A percentile compares a stretch with the other conserved stretches of the same genome.
These are phyloP conservation scores for Cryptosporidium meleagridis DNA, from an alignment of 169 alveolate genomes.

Conservation along the genomic window DNA sequence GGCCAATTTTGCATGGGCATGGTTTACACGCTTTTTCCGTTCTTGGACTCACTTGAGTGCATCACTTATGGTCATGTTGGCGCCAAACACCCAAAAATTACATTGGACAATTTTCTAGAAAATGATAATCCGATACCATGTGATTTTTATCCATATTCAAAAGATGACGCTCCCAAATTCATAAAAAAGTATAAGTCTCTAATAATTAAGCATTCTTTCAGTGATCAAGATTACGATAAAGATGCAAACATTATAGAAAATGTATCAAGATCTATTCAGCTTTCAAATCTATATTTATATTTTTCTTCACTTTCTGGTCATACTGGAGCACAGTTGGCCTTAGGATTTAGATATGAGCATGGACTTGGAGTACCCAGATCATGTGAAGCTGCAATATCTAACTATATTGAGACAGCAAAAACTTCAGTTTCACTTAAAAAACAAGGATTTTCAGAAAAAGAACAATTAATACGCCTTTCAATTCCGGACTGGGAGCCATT, in stretches of 20 bases:
- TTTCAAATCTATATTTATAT: constrained; percentile 39
- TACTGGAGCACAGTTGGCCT: constrained; percentile 47
- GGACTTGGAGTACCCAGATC: constrained; percentile 50
- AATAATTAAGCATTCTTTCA: neutral
- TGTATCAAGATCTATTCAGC: neutral
- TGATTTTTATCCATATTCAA: constrained; percentile 34
- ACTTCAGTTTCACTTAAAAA: neutral
- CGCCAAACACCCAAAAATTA: neutral
- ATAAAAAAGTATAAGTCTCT: constrained; percentile 7
- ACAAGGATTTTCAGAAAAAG: constrained; percentile 12
- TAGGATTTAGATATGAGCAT: constrained; percentile 55
- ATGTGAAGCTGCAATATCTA: constrained; percentile 41
- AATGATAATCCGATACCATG: neutral
- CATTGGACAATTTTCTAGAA: neutral
- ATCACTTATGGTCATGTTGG: neutral
- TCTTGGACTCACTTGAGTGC: constrained; percentile 30
- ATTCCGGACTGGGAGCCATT: constrained; percentile 72
- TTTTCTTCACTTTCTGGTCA: constrained; percentile 56
- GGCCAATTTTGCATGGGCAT: constrained; percentile 61
- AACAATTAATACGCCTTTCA: constrained; percentile 41
- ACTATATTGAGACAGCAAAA: constrained; percentile 53
- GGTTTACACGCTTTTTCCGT: constrained; percentile 43
- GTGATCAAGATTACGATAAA: neutral
- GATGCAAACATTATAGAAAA: neutral
- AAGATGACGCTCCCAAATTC: constrained; percentile 4